Evolutionary conservation across 192 early-diverging fungal species (phyloP).

Genomic region (Phycomyces blakesleeanus): DNA sequence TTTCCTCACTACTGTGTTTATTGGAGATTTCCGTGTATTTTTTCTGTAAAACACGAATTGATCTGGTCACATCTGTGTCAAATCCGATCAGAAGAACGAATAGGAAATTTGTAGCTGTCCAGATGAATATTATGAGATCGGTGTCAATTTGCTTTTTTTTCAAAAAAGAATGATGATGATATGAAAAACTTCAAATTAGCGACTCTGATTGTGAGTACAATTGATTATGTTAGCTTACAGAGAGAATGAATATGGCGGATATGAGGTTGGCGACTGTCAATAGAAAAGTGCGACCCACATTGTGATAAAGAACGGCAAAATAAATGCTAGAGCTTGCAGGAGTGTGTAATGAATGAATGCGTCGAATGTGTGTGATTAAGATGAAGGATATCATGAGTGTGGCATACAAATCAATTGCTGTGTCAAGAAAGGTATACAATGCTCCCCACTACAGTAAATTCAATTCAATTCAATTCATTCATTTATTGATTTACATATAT

Average conservation of each 20-base stretch:
- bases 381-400: conserved; percentile 17
- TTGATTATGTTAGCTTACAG: conserved; percentile 5
- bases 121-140: conserved; percentile 15
- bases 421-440: conserved; percentile 28
- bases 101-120: conserved; percentile 29
- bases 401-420: conserved; percentile 25
- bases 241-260: conserved; percentile 25
- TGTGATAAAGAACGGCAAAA: conserved; percentile 19
- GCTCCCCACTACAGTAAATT: conserved; percentile 27
- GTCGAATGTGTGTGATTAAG: conserved; percentile 18
- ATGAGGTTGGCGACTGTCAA: conserved; percentile 26
- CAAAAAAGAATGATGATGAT: too few relatives aligned
- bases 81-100: conserved; percentile 28
- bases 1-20: too few relatives aligned
- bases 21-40: background rate
- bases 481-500: too few relatives aligned
- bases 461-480: too few relatives aligned
- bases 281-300: conserved; percentile 18
- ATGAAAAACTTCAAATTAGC: background rate
- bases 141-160: conserved; percentile 6
- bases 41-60: conserved; percentile 13
- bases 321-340: conserved; percentile 16
- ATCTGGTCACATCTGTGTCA: conserved; percentile 21
- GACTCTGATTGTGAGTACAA: background rate
- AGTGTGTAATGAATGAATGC: conserved; percentile 9